A percentile compares a stretch with the other conserved stretches of the same genome.
Evolutionary conservation across 805 yeast species (phyloP).

Genomic region (Ascoidea asiatica): DNA sequence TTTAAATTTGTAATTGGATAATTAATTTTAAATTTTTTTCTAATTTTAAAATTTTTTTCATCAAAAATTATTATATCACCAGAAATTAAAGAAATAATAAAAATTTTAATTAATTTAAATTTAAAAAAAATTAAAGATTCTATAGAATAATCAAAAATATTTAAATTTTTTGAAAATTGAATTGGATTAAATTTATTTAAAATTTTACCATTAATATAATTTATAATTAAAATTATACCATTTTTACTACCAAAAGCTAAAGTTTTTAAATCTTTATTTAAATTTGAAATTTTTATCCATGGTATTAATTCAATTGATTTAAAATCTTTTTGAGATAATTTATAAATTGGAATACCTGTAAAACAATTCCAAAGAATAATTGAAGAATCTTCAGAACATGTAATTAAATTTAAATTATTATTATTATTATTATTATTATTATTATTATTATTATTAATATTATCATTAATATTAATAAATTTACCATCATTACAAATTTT

Average conservation of each 20-base stretch:
- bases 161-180: slow-evolving; percentile 40
- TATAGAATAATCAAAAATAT: slow-evolving; percentile 51
- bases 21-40: slow-evolving; percentile 54
- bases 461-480: slow-evolving; percentile 36
- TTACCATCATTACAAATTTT: slow-evolving; percentile 69
- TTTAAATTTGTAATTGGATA: slow-evolving; percentile 76
- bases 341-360: slow-evolving; percentile 57
- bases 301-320: slow-evolving; percentile 66
- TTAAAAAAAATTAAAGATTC: slow-evolving; percentile 81
- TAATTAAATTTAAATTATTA: slow-evolving; percentile 50
- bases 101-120: slow-evolving; percentile 27
- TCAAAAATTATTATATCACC: slow-evolving; percentile 82
- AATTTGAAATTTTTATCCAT: slow-evolving; percentile 62
- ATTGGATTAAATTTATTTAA: slow-evolving; percentile 53
- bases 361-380: slow-evolving; percentile 85
- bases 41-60: slow-evolving; percentile 72
- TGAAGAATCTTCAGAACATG: slow-evolving; percentile 76
- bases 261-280: slow-evolving; percentile 34
- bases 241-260: slow-evolving; percentile 80
- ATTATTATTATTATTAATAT: no score
- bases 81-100: slow-evolving; percentile 83
- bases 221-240: slow-evolving; percentile 72
- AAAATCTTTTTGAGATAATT: slow-evolving; percentile 49
- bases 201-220: slow-evolving; percentile 59
- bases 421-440: slow-evolving; percentile 40